Base-by-base conservation (phyloP, 495 filamentous ascomycete species). In the Hamigera avellanea region DNA sequence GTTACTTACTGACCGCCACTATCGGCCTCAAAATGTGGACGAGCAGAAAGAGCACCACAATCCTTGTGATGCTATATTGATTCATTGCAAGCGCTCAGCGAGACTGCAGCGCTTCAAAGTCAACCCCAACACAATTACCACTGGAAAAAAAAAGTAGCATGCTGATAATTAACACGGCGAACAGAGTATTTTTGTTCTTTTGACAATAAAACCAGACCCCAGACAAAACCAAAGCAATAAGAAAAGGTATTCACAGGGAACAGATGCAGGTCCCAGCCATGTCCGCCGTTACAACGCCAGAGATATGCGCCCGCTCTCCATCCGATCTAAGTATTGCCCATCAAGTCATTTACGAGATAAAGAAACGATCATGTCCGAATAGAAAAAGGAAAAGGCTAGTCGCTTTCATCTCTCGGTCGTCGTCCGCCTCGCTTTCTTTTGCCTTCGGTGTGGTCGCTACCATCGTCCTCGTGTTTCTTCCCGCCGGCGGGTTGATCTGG, bases 401-500 rank as follows among this genome's bases (percentile, higher is more conserved):
- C 50, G 37, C 59, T 64, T 41, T 69, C 66, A 35, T 69, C 67
- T 52, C 70, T 69, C 45, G 70, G 53, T 36, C 53, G 46, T 45
- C 67, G 41, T 3, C 64, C 53, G 13, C 64, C 52, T 27, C 67
- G 56, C 55, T 71, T 65, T 26, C 59, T 56, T 35, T 57, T 67
- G 34, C 65, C 70, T 19, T 70, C 72, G 30, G 70, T 65, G 14
- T 61, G 59, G 35, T 68, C 64, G 27, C 71, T 53, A 19, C 58
- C 67, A 16, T 70, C 69, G 30, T 70, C 64, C 4, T 75, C 70
- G 39, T 64, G 54, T 53, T 76, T 75, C 23, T 66, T 60, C 14
- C 42, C 45, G n/a, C 62, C 44, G 14, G 67, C 52, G 6, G 80
- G 72, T 32, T 72, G 82, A 50, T 89, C 85, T 3, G 81, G 76